These are phyloP conservation scores for Centrapalus pauciflorus DNA, from an alignment of 129 eudicot genomes.

Conservation along the genomic window DNA sequence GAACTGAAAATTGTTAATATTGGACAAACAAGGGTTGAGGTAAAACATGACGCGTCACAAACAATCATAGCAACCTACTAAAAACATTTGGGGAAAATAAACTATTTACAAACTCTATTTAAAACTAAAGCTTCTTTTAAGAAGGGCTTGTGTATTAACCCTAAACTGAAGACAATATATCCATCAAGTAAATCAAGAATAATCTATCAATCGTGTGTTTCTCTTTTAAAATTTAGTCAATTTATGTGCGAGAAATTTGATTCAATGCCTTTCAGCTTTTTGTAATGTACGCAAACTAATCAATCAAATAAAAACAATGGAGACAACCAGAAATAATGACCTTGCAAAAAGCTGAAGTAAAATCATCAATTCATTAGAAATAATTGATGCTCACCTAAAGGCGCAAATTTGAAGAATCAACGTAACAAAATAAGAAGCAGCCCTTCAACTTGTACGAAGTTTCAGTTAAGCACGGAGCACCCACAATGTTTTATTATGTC, in stretches of 20 bases:
- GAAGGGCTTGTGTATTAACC: not conserved
- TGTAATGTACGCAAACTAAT: not conserved
- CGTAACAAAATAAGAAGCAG: not conserved
- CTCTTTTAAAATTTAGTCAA: not conserved
- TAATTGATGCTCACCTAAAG: not conserved
- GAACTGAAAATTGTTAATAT: not conserved
- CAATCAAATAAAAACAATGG: not conserved
- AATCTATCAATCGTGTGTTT: not conserved
- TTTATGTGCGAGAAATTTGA: not conserved
- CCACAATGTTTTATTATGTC: not conserved
- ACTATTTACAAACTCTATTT: not conserved
- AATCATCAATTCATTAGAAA: not conserved
- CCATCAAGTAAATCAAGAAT: not conserved
- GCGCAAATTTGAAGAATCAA: not conserved
- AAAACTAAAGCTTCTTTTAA: not conserved
- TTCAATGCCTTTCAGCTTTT: not conserved
- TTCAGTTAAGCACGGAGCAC: not conserved
- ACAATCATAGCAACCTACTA: not conserved
- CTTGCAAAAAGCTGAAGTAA: not conserved
- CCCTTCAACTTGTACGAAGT: not conserved
- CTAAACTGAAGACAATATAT: not conserved
- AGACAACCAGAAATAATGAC: not conserved
- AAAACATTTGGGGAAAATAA: not conserved
- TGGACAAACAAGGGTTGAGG: not conserved
- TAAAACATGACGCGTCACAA: not conserved